Evolutionary conservation across 2,329 filamentous ascomycete species (phyloP).

Genomic region (Trematosphaeria pertusa): DNA sequence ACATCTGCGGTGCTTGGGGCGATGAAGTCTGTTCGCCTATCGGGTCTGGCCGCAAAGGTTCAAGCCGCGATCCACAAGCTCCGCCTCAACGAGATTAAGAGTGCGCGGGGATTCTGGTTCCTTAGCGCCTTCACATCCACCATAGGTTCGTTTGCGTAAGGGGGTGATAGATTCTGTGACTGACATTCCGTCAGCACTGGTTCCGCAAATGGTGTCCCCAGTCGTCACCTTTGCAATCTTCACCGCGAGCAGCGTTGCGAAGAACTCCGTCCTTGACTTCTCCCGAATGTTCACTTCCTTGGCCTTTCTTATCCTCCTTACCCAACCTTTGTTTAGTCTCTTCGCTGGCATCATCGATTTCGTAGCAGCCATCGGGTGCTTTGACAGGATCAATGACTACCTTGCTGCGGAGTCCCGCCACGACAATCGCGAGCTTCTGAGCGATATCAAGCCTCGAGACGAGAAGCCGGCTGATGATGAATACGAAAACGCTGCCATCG

Average conservation of each 20-base stretch:
- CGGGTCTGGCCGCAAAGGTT: conserved; percentile 54
- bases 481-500: neutral
- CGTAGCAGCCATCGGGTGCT: conserved; percentile 9
- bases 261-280: conserved; percentile 8
- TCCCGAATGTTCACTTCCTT: conserved; percentile 14
- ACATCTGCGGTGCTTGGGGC: conserved; percentile 57
- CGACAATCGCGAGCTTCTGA: neutral
- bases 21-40: conserved; percentile 61
- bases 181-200: neutral
- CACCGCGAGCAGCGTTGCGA: conserved; percentile 2
- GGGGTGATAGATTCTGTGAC: neutral
- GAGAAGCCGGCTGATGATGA: neutral
- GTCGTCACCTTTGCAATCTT: conserved; percentile 17
- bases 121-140: conserved; percentile 1
- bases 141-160: conserved; percentile 1
- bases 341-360: conserved; percentile 10
- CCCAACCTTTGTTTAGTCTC: conserved; percentile 13
- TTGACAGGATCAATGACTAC: conserved; percentile 13
- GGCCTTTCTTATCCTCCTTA: conserved; percentile 13
- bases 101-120: conserved; percentile 8
- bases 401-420: conserved; percentile 4
- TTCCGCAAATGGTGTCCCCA: conserved; percentile 9
- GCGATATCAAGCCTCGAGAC: neutral
- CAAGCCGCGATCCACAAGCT: conserved; percentile 49
- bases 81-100: conserved; percentile 47